Base-by-base conservation (phyloP, 1,139 yeast genomes). In the Pichia sp. region DNA sequence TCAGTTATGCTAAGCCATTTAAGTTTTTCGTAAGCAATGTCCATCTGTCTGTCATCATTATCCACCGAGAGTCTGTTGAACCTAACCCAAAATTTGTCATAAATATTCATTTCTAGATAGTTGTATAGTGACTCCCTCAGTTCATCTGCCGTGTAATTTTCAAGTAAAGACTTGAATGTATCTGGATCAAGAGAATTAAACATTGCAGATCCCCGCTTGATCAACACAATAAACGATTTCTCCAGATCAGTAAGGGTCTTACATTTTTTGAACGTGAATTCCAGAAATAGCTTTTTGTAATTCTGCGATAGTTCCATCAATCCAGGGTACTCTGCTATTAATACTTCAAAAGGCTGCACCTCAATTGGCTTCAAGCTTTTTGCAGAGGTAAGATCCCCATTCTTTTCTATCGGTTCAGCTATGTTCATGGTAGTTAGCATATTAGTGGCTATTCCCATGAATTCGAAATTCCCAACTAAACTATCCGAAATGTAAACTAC, bases 31-130 rank as follows among this genome's bases (percentile, higher is more conserved):
- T 81, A 80, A 42, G 71, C 65, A 34, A 66, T 55, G 10, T 79
- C 66, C 54, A 62, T 69, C 47, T 54, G 66, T 59, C 36, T 61
- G 60, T 58, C 85, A 16, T 49, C 31, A 2, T 40, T 48, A 31
- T 46, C 67, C 27, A 67, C 67, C 34, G 67, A 61, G 52, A 74
- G 69, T 60, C 65, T 73, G 68, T 55, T 65, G 57, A 75, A 75
- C 14, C 80, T 65, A 6, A 78, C 67, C 90, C 93, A 87, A 4
- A 85, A 64, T 56, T 78, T 79, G 61, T 83, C 87, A 64, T 83
- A 85, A 27, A 88, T 67, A 58, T 83, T 84, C 56, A 78, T 64
- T 61, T 90, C 96, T 12, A 88, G 83, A 61, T 87, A 87, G 55
- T 82, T 84, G 62, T 84, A 86, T 1, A 89, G 75, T 54, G 83